Percentiles rank a stretch among this genome's conserved stretches.
These are phyloP conservation scores for Chlamydomonas sp. DNA, from an alignment of 139 green algal species.

Conservation along the genomic window DNA sequence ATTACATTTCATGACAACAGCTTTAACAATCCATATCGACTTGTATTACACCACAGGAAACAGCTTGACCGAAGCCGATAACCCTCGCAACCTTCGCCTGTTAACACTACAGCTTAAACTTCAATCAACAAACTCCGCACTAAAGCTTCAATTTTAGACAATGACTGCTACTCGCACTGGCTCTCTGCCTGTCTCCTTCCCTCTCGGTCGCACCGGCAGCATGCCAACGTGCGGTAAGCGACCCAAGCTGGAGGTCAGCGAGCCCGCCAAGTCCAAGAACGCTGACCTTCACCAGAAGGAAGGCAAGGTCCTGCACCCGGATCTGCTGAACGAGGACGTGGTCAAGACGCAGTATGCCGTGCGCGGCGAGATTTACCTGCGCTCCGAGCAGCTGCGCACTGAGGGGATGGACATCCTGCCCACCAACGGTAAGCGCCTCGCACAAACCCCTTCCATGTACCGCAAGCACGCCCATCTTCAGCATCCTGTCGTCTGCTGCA, in stretches of 20 bases:
- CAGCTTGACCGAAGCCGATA: too few species aligned
- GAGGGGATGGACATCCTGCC: conserved; percentile 93
- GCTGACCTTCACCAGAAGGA: conserved; percentile 61
- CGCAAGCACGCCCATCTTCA: neutral
- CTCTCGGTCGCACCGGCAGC: too few species aligned
- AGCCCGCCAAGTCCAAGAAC: conserved; percentile 11
- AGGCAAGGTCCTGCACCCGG: conserved; percentile 82
- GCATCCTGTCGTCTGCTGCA: neutral
- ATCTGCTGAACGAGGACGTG: conserved; percentile 86
- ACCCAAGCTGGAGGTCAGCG: conserved; percentile 12
- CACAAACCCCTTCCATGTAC: neutral
- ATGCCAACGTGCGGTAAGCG: neutral
- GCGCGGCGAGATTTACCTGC: conserved; percentile 92
- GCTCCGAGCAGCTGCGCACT: conserved; percentile 83
- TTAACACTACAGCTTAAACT: too few species aligned
- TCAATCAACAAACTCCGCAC: too few species aligned
- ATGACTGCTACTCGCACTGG: too few species aligned
- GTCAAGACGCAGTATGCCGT: conserved; percentile 83
- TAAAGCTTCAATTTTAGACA: too few species aligned
- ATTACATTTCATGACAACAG: too few species aligned
- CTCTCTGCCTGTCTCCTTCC: too few species aligned
- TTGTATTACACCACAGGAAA: too few species aligned
- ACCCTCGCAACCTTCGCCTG: too few species aligned
- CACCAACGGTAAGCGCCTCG: conserved; percentile 82
- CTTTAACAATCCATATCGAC: too few species aligned